Base-by-base conservation (phyloP, 805 yeast species). In the Saccharomycopsis javanensis region DNA sequence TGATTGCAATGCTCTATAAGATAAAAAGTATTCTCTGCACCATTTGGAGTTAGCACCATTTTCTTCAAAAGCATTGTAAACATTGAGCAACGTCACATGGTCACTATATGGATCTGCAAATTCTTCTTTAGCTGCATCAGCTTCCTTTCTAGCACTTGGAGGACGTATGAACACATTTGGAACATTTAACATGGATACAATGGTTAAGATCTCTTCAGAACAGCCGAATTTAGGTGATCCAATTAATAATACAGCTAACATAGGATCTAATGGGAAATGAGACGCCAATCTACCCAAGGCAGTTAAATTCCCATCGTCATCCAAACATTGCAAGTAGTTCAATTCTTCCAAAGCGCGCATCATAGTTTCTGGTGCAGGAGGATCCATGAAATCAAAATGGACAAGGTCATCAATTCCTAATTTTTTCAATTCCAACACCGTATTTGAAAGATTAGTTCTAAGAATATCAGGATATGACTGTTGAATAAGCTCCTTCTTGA, bases 351-450 rank as follows among this genome's bases (percentile, higher is more conserved):
- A 75, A 0, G 98, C 98, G 69, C 99, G 80, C 99, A 94, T 94
- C 99, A 92, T 94, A 5, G 99, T 94, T 71, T 92, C 99, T 8
- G 99, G 99, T 2, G 98, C 98, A 13, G 99, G 99, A 6, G 99
- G 98, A 68, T 92, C 99, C 96, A 92, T 92, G 68, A 94, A 92
- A 70, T 94, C 99, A 68, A 92, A 92, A 72, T 92, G 98, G 42
- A 94, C 99, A 66, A 92, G 80, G 72, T 92, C 98, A 68, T 94
- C 96, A 62, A 92, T 80, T 13, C 98, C 98, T 62, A 94, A 79
- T 71, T 94, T 94, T 70, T 94, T 94, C 71, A 92, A 77, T 69
- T 94, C 96, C 62, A 92, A 74, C 35, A 92, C 98, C 0, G 97
- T 94, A 25, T 90, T 85, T 5, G 97, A 85, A 67, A 92, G 78